Conservation (phyloP, 2,329 filamentous ascomycete genomes). For the Scedosporium apiospermum region DNA sequence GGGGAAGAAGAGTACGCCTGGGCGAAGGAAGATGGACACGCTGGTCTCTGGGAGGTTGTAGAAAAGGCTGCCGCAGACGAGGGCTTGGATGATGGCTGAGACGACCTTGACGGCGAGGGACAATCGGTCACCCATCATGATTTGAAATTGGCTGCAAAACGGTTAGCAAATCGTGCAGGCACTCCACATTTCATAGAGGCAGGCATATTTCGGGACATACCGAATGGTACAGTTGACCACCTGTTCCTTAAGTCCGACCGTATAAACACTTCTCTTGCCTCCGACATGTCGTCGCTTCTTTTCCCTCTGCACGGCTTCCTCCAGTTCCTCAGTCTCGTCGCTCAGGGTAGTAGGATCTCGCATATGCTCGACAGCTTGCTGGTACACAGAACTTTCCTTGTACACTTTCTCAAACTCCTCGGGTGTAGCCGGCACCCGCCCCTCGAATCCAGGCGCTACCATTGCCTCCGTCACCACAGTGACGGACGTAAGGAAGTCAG, state of each 20-base stretch:
- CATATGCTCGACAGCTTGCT: slow-evolving; percentile 7
- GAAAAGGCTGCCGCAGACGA: slow-evolving; percentile 58
- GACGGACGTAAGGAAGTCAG: slow-evolving; percentile 60
- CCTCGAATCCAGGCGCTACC: slow-evolving; percentile 47
- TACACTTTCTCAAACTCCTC: slow-evolving; percentile 46
- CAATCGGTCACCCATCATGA: slow-evolving; percentile 21
- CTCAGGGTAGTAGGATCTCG: slow-evolving; percentile 15
- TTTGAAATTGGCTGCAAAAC: slow-evolving; percentile 20
- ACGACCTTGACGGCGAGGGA: slow-evolving; percentile 28
- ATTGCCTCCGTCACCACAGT: slow-evolving; percentile 54
- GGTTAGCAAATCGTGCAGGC: slow-evolving; percentile 3
- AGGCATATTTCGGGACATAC: slow-evolving; percentile 10
- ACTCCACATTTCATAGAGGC: slow-evolving; percentile 2
- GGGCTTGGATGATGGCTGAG: slow-evolving; percentile 55
- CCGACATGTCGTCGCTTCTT: slow-evolving; percentile 14
- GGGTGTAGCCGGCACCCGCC: slow-evolving; percentile 49
- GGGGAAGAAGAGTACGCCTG: slow-evolving; percentile 22
- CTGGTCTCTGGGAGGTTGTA: slow-evolving; percentile 49
- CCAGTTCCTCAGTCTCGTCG: slow-evolving; percentile 33
- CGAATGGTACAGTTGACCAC: slow-evolving; percentile 27
- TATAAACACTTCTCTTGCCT: slow-evolving; percentile 15
- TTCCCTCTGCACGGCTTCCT: slow-evolving; percentile 13
- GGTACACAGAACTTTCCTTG: slow-evolving; percentile 24
- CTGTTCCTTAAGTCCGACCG: slow-evolving; percentile 16
- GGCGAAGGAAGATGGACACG: slow-evolving; percentile 43